Evolutionary conservation across 1,284 basidiomycete species (phyloP).

Genomic region (Ceratobasidium sp.): DNA sequence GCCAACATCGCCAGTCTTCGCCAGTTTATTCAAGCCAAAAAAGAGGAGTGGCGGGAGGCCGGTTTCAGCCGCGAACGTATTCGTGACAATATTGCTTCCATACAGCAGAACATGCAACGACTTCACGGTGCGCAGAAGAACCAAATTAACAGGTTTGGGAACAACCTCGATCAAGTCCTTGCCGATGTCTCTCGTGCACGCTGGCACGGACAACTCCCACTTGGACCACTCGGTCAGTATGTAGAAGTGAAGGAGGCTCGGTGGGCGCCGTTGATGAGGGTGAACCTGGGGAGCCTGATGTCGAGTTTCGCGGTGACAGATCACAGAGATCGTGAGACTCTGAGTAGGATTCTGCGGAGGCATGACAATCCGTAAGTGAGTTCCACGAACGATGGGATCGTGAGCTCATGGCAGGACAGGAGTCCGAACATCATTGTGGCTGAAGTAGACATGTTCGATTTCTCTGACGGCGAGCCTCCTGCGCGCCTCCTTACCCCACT

Average conservation of each 20-base stretch:
- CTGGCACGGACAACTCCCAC: constrained; percentile 80
- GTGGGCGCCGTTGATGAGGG: constrained; percentile 79
- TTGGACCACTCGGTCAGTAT: constrained; percentile 89
- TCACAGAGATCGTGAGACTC: constrained; percentile 71
- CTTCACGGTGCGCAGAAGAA: constrained; percentile 33
- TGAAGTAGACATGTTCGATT: constrained; percentile 84
- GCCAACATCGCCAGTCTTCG: constrained; percentile 12
- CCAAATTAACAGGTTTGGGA: constrained; percentile 65
- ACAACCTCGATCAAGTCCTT: constrained; percentile 61
- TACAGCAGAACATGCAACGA: constrained; percentile 8
- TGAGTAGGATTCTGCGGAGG: constrained; percentile 73
- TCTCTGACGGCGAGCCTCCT: constrained; percentile 70
- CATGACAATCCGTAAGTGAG: constrained; percentile 66
- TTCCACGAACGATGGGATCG: constrained; percentile 54
- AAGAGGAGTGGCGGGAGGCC: constrained; percentile 64
- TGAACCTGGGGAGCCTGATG: constrained; percentile 74
- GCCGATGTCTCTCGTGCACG: constrained; percentile 65
- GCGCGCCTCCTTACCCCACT: constrained; percentile 78
- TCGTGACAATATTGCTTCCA: neutral
- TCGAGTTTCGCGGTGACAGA: constrained; percentile 86
- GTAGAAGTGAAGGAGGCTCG: constrained; percentile 81
- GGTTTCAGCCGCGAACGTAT: constrained; percentile 69
- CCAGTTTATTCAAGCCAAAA: neutral
- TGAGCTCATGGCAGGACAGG: constrained; percentile 51
- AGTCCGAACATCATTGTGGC: constrained; percentile 72